Evolutionary conservation across 805 yeast species (phyloP), one percentile per base, ranked within the genome.

Genomic region (Candida glaebosa): DNA sequence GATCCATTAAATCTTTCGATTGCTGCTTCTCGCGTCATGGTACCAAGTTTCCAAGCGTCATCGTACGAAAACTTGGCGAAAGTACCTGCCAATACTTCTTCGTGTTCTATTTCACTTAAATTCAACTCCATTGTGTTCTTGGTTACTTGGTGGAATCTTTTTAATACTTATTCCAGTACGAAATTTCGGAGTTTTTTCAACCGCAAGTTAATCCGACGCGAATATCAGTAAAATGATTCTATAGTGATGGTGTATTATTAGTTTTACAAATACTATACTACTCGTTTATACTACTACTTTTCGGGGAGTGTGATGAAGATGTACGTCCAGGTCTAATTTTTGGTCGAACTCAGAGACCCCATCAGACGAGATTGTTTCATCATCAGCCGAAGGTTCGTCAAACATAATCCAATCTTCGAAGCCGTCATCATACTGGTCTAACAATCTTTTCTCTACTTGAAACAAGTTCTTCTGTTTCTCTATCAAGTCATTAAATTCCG

Each of bases 41-140:
- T 34, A 5, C 82, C 82, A 12, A 78, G 50, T 34, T 65, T 54
- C 69, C 75, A 77, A 1, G 78, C 79, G 20, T 58, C 53, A 14
- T 62, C 67, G 34, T 59, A 49, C 41, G 64, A 49, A 49, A 67
- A 65, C 20, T 43, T 36, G 7, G 54, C 50, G 35, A 67, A 56
- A 4, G 18, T 31, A 9, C 55, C 48, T 14, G 39, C 43, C 5
- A 41, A 32, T 28, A 47, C 47, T 12, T 46, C 43, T 44, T 61
- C 67, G 6, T 60, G 49, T 18, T 54, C 44, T 8, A 35, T 35
- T 35, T 35, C 38, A 24, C 18, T 37, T 41, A 20, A 46, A 40
- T 38, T 16, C 24, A 34, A 17, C 12, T 6, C 8, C 18, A 35
- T 22, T 7, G 16, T 12, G 5, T 19, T 5, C 18, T 32, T 32